Conservation (phyloP, 2,329 filamentous ascomycete species). For the Neofusicoccum sp. region DNA sequence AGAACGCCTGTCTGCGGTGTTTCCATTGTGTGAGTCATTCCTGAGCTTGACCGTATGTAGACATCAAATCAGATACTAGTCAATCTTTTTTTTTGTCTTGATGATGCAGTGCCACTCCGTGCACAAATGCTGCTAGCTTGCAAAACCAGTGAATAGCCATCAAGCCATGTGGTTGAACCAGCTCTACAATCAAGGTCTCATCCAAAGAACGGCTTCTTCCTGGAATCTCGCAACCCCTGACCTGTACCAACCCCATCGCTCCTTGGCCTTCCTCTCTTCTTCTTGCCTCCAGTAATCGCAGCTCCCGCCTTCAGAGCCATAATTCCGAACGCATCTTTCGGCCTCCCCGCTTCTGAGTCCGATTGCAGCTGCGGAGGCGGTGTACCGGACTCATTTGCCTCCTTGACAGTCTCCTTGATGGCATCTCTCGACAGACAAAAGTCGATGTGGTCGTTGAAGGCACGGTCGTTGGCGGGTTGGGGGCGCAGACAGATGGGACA, state of each 20-base stretch:
- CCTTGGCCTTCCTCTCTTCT: conserved; percentile 20
- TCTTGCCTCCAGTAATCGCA: conserved; percentile 1
- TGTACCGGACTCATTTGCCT: conserved; percentile 7
- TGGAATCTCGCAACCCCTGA: not conserved
- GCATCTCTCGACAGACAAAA: conserved; percentile 83
- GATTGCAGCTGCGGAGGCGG: not conserved
- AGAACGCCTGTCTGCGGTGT: no score
- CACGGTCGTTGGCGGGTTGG: conserved; percentile 72
- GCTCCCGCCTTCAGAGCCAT: not conserved
- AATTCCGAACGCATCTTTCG: conserved; percentile 7
- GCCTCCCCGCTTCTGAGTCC: not conserved
- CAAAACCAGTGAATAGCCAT: conserved; percentile 36
- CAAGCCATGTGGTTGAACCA: no score
- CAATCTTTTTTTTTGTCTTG: no score
- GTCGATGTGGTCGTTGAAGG: conserved; percentile 92
- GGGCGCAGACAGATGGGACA: conserved; percentile 86
- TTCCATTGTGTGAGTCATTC: no score
- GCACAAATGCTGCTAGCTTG: no score
- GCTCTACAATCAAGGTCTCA: conserved; percentile 25
- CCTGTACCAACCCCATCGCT: conserved; percentile 10
- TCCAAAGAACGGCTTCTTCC: conserved; percentile 13
- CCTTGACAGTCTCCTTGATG: conserved; percentile 79
- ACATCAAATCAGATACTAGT: no score
- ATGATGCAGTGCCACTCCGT: no score
- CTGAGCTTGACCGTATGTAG: no score